phyloP scores from a whole-genome alignment of 306 rosid genomes.

The Prunus padus region DNA sequence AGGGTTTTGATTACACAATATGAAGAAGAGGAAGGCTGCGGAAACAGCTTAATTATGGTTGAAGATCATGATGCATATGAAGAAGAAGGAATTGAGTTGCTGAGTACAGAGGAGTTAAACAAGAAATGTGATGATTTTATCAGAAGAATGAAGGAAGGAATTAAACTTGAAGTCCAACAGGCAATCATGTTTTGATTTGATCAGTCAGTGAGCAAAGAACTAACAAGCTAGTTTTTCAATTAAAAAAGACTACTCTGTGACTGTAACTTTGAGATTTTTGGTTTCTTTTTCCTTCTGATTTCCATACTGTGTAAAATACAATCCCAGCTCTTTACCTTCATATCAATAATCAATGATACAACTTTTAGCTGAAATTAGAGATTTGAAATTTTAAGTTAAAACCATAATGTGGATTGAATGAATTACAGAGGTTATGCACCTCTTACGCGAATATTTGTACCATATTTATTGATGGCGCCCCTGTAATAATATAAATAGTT shows the following conservation, averaged over 20 bases:
- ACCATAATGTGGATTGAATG: not conserved
- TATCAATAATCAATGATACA: not conserved
- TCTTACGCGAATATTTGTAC: not conserved
- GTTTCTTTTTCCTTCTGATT: not conserved
- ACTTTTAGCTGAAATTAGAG: not conserved
- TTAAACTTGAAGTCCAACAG: conserved; percentile 41
- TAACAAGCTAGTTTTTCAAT: not conserved
- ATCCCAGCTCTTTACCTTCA: not conserved
- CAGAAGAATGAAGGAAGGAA: conserved; percentile 54
- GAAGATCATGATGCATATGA: conserved; percentile 21
- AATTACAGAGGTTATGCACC: too few species aligned
- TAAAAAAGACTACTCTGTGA: not conserved
- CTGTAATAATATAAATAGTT: not conserved
- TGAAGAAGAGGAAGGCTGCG: conserved; percentile 15
- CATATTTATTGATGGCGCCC: too few species aligned
- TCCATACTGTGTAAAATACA: not conserved
- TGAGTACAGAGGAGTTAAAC: conserved; percentile 62
- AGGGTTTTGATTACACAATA: not conserved
- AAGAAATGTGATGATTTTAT: conserved; percentile 82
- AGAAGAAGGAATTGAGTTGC: conserved; percentile 18
- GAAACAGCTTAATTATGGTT: not conserved
- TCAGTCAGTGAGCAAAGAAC: not conserved
- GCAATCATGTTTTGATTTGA: conserved; percentile 5
- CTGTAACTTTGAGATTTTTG: not conserved
- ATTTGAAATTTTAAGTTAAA: not conserved